Percentiles rank a stretch among this genome's conserved stretches.
These are phyloP conservation scores for Xylaria flabelliformis DNA, from an alignment of 495 filamentous ascomycete genomes.

Conservation along the genomic window DNA sequence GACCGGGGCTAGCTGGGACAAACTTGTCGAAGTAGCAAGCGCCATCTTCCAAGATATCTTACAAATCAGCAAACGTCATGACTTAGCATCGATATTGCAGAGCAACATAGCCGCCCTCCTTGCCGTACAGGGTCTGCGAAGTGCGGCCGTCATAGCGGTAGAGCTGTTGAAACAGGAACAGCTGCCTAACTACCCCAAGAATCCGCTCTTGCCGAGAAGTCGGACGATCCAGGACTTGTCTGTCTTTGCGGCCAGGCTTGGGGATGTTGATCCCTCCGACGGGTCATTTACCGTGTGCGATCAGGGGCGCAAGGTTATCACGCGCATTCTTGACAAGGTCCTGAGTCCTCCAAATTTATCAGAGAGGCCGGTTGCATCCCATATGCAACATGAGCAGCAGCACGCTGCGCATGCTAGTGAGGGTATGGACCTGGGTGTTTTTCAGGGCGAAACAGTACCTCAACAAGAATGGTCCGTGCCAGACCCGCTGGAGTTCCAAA, in stretches of 20 bases:
- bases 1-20: constrained; percentile 40
- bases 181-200: constrained; percentile 48
- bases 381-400: constrained; percentile 19
- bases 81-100: constrained; percentile 42
- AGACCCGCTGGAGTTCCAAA: constrained; percentile 33
- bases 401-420: constrained; percentile 9
- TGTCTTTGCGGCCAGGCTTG: constrained; percentile 40
- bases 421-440: constrained; percentile 23
- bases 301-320: constrained; percentile 43
- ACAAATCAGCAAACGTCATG: constrained; percentile 49
- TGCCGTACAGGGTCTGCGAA: constrained; percentile 51
- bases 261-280: constrained; percentile 38
- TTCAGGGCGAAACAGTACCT: constrained; percentile 24
- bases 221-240: constrained; percentile 44
- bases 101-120: constrained; percentile 43
- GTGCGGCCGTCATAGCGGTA: constrained; percentile 51
- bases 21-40: constrained; percentile 47
- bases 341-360: constrained; percentile 37
- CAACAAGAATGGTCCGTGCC: constrained; percentile 23
- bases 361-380: constrained; percentile 20
- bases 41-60: constrained; percentile 50
- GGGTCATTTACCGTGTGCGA: constrained; percentile 39
- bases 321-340: constrained; percentile 42
- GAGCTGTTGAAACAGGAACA: constrained; percentile 53
- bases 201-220: constrained; percentile 44